phyloP scores from a whole-genome alignment of 345 rosid genomes.

The Euphorbia lathyris region DNA sequence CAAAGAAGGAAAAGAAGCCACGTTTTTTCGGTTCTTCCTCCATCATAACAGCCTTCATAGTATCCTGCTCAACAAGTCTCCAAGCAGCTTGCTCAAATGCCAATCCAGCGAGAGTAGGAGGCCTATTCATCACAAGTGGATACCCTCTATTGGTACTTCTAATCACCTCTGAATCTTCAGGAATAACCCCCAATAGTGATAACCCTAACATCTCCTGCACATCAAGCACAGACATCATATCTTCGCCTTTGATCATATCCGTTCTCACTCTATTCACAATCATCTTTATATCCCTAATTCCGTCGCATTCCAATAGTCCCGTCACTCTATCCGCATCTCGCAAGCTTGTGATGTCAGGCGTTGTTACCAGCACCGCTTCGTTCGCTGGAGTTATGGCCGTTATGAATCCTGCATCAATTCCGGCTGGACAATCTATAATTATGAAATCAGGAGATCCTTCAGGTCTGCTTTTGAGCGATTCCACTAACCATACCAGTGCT shows the following conservation, averaged over 20 bases:
- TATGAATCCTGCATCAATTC: conserved; percentile 98
- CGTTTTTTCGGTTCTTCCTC: conserved; percentile 94
- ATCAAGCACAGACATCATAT: conserved; percentile 96
- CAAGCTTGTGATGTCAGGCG: conserved; percentile 85
- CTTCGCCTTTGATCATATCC: conserved; percentile 97
- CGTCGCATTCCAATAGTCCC: conserved; percentile 86
- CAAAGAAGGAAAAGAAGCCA: conserved; percentile 87
- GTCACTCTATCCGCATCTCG: conserved; percentile 89
- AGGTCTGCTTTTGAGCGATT: conserved; percentile 59
- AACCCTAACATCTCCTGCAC: conserved; percentile 94
- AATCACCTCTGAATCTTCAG: conserved; percentile 89
- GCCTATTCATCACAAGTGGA: conserved; percentile 83
- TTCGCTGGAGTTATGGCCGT: conserved; percentile 97
- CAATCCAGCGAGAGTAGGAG: conserved; percentile 90
- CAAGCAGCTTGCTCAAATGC: conserved; percentile 99
- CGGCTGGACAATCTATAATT: conserved; percentile 87
- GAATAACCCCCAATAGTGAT: conserved; percentile 76
- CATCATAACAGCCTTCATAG: conserved; percentile 92
- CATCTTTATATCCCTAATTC: conserved; percentile 91
- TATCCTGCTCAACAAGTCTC: conserved; percentile 97
- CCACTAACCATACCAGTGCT: conserved; percentile 88
- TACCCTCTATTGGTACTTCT: conserved; percentile 89
- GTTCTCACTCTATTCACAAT: conserved; percentile 89
- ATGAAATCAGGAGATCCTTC: conserved; percentile 85
- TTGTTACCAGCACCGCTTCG: conserved; percentile 81